phyloP scores from a whole-genome alignment of 768 basidiomycete genomes.

The Tulasnella sp. region DNA sequence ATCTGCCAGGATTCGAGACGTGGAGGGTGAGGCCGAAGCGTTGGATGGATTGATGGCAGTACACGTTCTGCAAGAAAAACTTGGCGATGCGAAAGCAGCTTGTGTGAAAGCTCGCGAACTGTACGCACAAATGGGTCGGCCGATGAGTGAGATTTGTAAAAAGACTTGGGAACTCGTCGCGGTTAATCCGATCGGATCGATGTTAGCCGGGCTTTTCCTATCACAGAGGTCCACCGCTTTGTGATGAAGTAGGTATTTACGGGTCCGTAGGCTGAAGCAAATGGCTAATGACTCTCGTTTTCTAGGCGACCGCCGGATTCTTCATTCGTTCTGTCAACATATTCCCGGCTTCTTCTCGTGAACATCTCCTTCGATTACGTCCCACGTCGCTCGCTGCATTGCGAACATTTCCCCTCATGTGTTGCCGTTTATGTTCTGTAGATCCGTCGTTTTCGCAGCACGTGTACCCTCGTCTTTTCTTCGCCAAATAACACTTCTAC shows the following conservation, averaged over 20 bases:
- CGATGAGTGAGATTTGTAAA: neutral
- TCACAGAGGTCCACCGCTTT: neutral
- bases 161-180: neutral
- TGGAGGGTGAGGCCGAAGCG: neutral
- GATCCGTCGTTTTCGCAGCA: no score
- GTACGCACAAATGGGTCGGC: neutral
- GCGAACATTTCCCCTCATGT: no score
- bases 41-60: neutral
- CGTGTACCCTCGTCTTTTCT: no score
- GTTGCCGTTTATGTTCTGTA: no score
- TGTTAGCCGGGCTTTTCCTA: neutral
- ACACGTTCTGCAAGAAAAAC: neutral
- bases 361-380: no score
- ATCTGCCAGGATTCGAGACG: neutral
- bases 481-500: no score
- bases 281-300: no score
- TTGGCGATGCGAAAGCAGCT: neutral
- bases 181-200: neutral
- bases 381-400: no score
- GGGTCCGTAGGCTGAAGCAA: no score
- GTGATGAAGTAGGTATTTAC: neutral
- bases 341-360: no score
- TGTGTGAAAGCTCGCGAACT: neutral
- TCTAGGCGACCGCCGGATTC: no score
- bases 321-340: no score